phyloP scores from a whole-genome alignment of 164 flowering plant species.

The Amborella trichopoda region DNA sequence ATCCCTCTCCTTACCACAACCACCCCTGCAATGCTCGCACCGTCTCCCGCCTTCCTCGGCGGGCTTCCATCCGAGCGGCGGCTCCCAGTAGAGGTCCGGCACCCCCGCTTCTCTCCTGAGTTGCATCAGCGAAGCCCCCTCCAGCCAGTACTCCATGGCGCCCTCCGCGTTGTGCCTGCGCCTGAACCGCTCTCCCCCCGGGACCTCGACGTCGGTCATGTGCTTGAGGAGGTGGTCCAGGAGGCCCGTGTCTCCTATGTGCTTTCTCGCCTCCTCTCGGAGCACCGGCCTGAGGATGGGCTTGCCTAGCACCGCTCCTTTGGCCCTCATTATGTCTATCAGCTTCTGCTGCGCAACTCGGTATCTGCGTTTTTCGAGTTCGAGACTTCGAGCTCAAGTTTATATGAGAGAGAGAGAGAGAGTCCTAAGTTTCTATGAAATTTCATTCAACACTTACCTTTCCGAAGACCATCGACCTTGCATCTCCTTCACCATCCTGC shows the following conservation, averaged over 20 bases:
- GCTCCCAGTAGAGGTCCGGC: constrained; percentile 73
- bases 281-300: constrained; percentile 58
- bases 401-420: background rate
- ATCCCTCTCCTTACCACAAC: too few species aligned
- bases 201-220: constrained; percentile 70
- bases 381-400: background rate
- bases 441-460: constrained; percentile 49
- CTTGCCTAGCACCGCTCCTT: constrained; percentile 42
- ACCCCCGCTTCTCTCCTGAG: constrained; percentile 71
- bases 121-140: constrained; percentile 48
- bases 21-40: too few species aligned
- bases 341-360: constrained; percentile 58
- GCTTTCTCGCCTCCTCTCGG: constrained; percentile 64
- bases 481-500: constrained; percentile 20
- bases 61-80: constrained; percentile 81
- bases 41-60: constrained; percentile 7
- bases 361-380: constrained; percentile 33
- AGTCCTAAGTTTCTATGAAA: background rate
- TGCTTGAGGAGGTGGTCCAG: constrained; percentile 87
- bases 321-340: constrained; percentile 54
- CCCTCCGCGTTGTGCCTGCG: constrained; percentile 83
- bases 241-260: constrained; percentile 85
- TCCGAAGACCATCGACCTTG: constrained; percentile 60
- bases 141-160: constrained; percentile 95
- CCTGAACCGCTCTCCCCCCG: constrained; percentile 56